Base-by-base conservation (phyloP, 495 filamentous ascomycete species). In the Lophiotrema nucula region DNA sequence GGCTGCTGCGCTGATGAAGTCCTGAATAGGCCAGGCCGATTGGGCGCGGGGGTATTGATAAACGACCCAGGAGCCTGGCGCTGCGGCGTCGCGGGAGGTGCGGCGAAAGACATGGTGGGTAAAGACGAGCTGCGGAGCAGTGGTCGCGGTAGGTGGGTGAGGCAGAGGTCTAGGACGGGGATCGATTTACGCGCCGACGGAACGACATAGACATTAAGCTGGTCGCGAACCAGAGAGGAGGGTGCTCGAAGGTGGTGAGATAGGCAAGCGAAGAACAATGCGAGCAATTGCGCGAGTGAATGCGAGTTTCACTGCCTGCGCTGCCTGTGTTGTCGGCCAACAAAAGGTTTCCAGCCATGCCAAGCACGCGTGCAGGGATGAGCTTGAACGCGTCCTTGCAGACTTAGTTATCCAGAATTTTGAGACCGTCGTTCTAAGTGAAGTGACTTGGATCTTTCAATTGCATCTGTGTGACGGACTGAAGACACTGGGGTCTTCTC, bases 31-130 rank as follows among this genome's bases (percentile, higher is more conserved):
- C 45, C 65, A 1, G 61, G 70, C 15, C 60, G 50, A 28, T 23
- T 44, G n/a, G 60, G 47, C 25, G 68, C 71, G 22, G 71, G 71
- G 12, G 71, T 72, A n/a, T 62, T 62, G 28, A 70, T 62, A 56
- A 66, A 74, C 12, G 60, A 63, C 53, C 71, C 71, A 10, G 63
- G 63, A 1, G 49, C 52, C 22, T 58, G 63, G 19, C 63, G 53
- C 54, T 62, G 58, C 8, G 63, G 63, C 19, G 63, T 66, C 43
- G 47, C 47, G 1, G 56, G 42, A 39, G 47, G 15, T 43, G 31
- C 15, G 8, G 31, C 37, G 58, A 62, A 31, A 13, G 49, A 31
- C 49, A 61, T 54, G 31, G 25, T 37, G 38, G 4, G 44, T 27
- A 1, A 10, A 6, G 25, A 15, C 24, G 13, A 16, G 5, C 31